Percentiles rank a stretch among this genome's conserved stretches.
phyloP scores from a whole-genome alignment of 2,329 filamentous ascomycete genomes.

The Aureobasidium sp. region DNA sequence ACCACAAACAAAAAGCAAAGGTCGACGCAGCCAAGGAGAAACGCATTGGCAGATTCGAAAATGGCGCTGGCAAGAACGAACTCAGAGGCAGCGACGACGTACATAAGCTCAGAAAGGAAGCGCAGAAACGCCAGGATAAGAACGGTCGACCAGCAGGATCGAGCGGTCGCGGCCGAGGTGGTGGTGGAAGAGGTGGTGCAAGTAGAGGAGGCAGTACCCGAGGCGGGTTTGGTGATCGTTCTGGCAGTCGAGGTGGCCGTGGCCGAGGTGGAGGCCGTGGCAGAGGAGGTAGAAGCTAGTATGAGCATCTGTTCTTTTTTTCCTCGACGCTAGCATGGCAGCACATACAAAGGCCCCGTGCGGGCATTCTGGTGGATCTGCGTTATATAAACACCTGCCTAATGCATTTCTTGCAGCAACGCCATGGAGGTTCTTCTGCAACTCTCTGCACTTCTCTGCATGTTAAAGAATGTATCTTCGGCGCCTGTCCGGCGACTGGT shows the following conservation, averaged over 20 bases:
- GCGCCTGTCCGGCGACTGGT: too few species aligned
- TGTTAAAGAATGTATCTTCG: too few species aligned
- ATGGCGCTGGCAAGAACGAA: slow-evolving; percentile 61
- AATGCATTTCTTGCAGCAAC: not conserved
- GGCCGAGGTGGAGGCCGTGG: slow-evolving; percentile 4
- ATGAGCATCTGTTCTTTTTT: not conserved
- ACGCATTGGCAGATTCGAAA: slow-evolving; percentile 60
- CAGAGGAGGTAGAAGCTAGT: not conserved
- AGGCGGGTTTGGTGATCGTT: too few species aligned
- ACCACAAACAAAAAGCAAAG: slow-evolving; percentile 81
- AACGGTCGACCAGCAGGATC: slow-evolving; percentile 62
- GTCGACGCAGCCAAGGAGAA: slow-evolving; percentile 83
- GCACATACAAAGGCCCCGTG: not conserved
- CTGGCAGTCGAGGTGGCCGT: not conserved
- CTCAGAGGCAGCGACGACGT: slow-evolving; percentile 79
- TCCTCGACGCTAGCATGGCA: not conserved
- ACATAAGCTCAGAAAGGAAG: slow-evolving; percentile 68
- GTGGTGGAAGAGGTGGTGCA: not conserved
- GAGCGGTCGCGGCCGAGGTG: not conserved
- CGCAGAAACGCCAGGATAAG: slow-evolving; percentile 75
- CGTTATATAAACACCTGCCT: not conserved
- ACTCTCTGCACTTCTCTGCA: too few species aligned
- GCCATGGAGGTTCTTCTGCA: not conserved
- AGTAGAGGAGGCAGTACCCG: not conserved
- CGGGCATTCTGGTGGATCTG: not conserved